These are phyloP conservation scores for Lasiosphaeris hirsuta DNA, from an alignment of 495 filamentous ascomycete genomes.

Conservation along the genomic window DNA sequence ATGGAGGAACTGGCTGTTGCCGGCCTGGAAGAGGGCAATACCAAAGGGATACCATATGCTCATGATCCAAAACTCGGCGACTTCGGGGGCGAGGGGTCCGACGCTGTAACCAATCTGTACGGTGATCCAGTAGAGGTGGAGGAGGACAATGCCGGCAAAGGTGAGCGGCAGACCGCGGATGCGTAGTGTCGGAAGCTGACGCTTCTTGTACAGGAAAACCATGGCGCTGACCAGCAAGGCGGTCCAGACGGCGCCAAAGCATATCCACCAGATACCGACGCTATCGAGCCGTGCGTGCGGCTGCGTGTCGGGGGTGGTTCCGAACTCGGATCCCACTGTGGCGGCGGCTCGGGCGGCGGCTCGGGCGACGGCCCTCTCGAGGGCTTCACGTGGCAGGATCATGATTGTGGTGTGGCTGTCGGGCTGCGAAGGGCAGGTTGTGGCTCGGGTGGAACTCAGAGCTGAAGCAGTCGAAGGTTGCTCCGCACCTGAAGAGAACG, in stretches of 20 bases:
- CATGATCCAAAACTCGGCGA: constrained; percentile 69
- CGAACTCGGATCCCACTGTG: constrained; percentile 30
- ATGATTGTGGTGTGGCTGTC: constrained; percentile 15
- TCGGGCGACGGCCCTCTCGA: neutral
- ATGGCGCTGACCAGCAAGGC: constrained; percentile 49
- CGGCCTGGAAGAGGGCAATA: constrained; percentile 68
- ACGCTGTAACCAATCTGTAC: constrained; percentile 59
- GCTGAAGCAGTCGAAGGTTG: too few relatives aligned
- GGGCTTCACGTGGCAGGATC: constrained; percentile 20
- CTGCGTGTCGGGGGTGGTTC: constrained; percentile 27
- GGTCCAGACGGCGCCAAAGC: constrained; percentile 53
- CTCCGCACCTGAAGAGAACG: neutral
- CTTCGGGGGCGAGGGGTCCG: constrained; percentile 53
- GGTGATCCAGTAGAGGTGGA: constrained; percentile 62
- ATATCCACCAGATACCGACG: constrained; percentile 30
- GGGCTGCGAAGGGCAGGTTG: neutral
- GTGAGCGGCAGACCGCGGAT: constrained; percentile 61
- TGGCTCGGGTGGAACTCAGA: neutral
- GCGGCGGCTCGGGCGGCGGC: neutral
- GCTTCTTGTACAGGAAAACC: constrained; percentile 52
- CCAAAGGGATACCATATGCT: constrained; percentile 66
- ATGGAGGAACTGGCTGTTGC: constrained; percentile 63
- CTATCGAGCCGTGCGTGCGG: constrained; percentile 23
- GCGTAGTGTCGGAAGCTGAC: constrained; percentile 55
- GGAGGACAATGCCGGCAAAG: constrained; percentile 53